Evolutionary conservation across 495 filamentous ascomycete species (phyloP), one percentile per base, ranked within the genome.

Genomic region (Penicillium silybi): DNA sequence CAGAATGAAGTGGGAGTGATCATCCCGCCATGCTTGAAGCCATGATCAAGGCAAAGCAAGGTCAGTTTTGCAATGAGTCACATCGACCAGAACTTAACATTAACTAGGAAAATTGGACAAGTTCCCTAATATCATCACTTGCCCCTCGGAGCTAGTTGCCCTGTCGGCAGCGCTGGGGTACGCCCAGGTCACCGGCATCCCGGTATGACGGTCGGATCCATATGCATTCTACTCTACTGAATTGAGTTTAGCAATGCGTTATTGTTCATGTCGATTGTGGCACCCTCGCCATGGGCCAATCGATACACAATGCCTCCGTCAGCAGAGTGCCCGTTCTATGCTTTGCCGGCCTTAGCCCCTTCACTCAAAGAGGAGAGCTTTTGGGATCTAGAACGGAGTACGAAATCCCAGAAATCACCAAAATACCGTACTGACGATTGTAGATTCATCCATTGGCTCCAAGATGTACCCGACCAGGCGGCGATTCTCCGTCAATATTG

Each of bases 191-290:
- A 95, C 89, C 13, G 78, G 82, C 41, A 80, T 86, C 46, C 87
- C 89, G 1, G 60, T 63, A 60, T 16, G 51, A 29, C 32, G 19
- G 25, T 19, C 10, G 10, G 3, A 39, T 11, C 26, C 6, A 26
- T 10, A 18, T 13, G 4, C 3, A n/a, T 17, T 19, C 13, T 17
- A 32, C 40, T 18, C 11, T 19, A 15, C 46, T 45, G 19, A 53
- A 27, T 35, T 3, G 2, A 29, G 0, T 10, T 7, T 18, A 63
- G 60, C 91, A 96, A 69, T 87, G 83, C 56, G 90, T 96, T 2
- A 87, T 96, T 57, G 83, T 96, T 2, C 91, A 96, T 66, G 91
- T 96, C 42, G 90, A 96, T 57, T 91, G 95, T 13, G 91, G 91
- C 7, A 96, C 91, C 0, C 86, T 93, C 64, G 90, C 87, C 8